Evolutionary conservation across 306 rosid species (phyloP).

Genomic region (Corylus americana): DNA sequence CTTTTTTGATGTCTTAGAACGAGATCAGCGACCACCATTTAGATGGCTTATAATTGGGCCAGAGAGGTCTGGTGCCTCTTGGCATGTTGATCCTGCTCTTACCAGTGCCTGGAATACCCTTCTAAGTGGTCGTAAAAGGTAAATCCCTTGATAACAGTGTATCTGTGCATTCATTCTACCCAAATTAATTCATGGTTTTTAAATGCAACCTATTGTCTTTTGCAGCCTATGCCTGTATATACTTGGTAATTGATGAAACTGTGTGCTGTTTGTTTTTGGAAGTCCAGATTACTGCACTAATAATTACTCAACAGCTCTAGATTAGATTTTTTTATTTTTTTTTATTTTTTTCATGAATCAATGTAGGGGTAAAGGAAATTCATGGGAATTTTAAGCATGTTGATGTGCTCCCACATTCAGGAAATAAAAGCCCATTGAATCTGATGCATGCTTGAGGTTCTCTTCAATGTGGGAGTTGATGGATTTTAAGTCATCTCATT

Average conservation of each 20-base stretch:
- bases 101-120: conserved; percentile 99
- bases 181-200: not conserved
- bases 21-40: conserved; percentile 83
- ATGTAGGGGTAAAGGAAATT: not conserved
- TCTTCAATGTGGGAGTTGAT: conserved; percentile 8
- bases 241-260: conserved; percentile 9
- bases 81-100: conserved; percentile 99
- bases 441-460: conserved; percentile 3
- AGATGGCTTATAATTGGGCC: conserved; percentile 98
- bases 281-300: conserved; percentile 13
- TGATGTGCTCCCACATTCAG: not conserved
- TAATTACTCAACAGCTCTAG: not conserved
- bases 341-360: not conserved
- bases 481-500: conserved; percentile 3
- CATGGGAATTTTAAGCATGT: not conserved
- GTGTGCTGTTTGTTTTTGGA: not conserved
- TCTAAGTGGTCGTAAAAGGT: conserved; percentile 92
- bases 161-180: conserved; percentile 15
- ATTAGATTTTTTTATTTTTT: not conserved
- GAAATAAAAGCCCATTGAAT: not conserved
- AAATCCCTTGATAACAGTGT: conserved; percentile 14
- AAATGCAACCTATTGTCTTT: not conserved
- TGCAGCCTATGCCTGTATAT: conserved; percentile 2
- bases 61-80: conserved; percentile 97
- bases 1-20: conserved; percentile 72